Conservation (phyloP, 1,139 yeast species). For the Diutina siamensis region DNA sequence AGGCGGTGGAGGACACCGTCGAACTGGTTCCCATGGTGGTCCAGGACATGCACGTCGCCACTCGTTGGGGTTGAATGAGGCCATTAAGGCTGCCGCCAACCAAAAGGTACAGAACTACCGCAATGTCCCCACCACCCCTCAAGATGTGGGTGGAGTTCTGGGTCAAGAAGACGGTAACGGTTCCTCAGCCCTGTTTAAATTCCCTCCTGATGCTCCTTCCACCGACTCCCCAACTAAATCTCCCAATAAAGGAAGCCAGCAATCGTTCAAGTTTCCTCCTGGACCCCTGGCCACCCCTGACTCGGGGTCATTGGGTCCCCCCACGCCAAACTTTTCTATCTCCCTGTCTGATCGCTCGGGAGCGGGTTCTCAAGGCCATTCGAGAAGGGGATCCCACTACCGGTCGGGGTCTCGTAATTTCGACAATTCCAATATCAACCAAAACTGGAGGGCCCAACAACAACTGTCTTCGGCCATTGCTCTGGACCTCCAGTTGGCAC, state of each 20-base stretch:
- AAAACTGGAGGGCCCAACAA: constrained; percentile 52
- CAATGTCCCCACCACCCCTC: background rate
- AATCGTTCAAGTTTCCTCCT: constrained; percentile 27
- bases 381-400: constrained; percentile 35
- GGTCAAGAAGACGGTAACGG: background rate
- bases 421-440: constrained; percentile 38
- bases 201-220: constrained; percentile 23
- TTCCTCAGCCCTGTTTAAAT: constrained; percentile 17
- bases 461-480: constrained; percentile 13
- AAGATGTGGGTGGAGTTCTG: background rate
- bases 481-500: constrained; percentile 1
- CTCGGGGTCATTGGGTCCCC: background rate
- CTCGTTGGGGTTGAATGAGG: constrained; percentile 84
- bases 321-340: constrained; percentile 25
- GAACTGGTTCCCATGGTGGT: constrained; percentile 26
- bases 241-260: constrained; percentile 7
- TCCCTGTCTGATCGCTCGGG: constrained; percentile 22
- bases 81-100: constrained; percentile 93
- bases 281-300: constrained; percentile 8
- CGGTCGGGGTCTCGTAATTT: constrained; percentile 48
- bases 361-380: constrained; percentile 17
- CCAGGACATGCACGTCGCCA: constrained; percentile 84
- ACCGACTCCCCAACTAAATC: constrained; percentile 9
- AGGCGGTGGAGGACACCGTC: constrained; percentile 17
- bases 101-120: constrained; percentile 40